These are phyloP conservation scores for Geopyxis carbonaria DNA, from an alignment of 495 filamentous ascomycete genomes.

Conservation along the genomic window DNA sequence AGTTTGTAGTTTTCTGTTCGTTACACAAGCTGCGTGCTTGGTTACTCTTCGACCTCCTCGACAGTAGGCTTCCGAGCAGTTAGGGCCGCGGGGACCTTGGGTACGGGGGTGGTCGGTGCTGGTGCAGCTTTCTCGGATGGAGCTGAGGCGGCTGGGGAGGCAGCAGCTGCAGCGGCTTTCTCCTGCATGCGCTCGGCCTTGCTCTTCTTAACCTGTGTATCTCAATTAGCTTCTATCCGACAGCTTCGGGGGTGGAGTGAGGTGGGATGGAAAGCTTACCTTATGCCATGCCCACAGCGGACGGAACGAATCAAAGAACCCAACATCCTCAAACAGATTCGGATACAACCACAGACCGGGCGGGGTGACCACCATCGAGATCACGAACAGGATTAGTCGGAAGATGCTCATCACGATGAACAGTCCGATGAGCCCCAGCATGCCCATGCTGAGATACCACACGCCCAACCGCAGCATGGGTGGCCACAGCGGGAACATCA, in stretches of 20 bases:
- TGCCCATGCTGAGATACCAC: slow-evolving; percentile 93
- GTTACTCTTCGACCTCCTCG: slow-evolving; percentile 4
- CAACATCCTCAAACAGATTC: slow-evolving; percentile 96
- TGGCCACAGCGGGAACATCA: slow-evolving; percentile 95
- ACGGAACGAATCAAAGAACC: slow-evolving; percentile 93
- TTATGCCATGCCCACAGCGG: slow-evolving; percentile 98
- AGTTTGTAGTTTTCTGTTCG: too few relatives aligned
- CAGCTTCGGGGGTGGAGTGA: neutral
- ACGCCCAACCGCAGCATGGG: slow-evolving; percentile 78
- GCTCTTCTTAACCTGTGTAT: slow-evolving; percentile 3
- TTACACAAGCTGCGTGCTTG: neutral
- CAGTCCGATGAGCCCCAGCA: slow-evolving; percentile 75
- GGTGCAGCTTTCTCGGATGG: too few relatives aligned
- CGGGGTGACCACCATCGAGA: slow-evolving; percentile 68
- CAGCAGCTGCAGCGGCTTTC: neutral
- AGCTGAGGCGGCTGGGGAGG: neutral
- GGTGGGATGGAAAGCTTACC: slow-evolving; percentile 39
- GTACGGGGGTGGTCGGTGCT: neutral
- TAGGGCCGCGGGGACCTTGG: neutral
- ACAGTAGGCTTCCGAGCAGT: neutral
- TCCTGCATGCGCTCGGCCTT: neutral
- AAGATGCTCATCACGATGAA: slow-evolving; percentile 98
- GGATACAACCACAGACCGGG: slow-evolving; percentile 96
- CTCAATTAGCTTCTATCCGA: neutral
- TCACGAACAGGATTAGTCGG: slow-evolving; percentile 81